Percentiles rank a stretch among this genome's conserved stretches.
Evolutionary conservation across 305 asterid genomes (phyloP).

Genomic region (Fraxinus latifolia): DNA sequence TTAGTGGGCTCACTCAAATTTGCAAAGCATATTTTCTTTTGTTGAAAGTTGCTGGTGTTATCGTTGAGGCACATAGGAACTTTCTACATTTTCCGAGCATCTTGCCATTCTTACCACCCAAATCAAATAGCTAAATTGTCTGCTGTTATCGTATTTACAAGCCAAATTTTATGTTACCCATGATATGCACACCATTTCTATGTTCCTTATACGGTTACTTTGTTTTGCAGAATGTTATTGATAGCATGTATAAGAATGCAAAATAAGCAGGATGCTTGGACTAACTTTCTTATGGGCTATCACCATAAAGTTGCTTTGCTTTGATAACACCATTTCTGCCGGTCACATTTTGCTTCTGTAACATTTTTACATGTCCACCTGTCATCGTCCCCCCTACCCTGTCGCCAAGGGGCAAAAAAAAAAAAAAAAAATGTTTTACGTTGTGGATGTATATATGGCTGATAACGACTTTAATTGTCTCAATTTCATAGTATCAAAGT

Average conservation of each 20-base stretch:
- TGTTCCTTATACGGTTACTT: background rate
- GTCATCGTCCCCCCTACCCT: background rate
- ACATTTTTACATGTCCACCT: background rate
- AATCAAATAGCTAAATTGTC: background rate
- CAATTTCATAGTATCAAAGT: background rate
- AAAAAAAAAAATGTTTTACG: background rate
- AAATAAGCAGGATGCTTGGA: conserved; percentile 37
- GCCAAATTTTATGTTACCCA: background rate
- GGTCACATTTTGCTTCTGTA: background rate
- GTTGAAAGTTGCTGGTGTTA: background rate
- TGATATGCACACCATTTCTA: background rate
- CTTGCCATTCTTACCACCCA: background rate
- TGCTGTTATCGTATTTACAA: background rate
- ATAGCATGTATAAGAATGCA: conserved; percentile 68
- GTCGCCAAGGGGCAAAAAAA: background rate
- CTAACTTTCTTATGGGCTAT: background rate
- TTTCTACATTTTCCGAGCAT: background rate
- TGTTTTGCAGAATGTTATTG: conserved; percentile 52
- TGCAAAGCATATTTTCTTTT: background rate
- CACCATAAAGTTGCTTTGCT: background rate
- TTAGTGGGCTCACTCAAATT: background rate
- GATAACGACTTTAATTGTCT: background rate
- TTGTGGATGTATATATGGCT: background rate
- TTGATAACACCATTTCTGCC: background rate
- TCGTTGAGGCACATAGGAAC: background rate